Percentiles rank a stretch among this genome's conserved stretches.
These are phyloP conservation scores for Sideroxylon spinosum DNA, from an alignment of 179 eudicot species.

Conservation along the genomic window DNA sequence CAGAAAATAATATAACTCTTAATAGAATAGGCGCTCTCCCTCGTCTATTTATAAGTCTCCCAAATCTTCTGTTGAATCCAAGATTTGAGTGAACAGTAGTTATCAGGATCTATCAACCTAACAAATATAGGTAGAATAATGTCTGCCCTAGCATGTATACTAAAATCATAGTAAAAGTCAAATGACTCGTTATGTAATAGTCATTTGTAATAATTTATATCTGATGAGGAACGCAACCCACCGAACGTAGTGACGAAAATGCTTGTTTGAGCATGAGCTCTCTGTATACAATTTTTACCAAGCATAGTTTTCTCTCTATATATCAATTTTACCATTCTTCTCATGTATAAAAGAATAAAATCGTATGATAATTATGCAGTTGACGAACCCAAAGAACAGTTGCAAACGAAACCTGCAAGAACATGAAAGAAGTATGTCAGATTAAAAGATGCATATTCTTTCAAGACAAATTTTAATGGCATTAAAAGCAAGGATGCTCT, in stretches of 20 bases:
- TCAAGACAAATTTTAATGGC: background rate
- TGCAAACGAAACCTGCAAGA: constrained; percentile 83
- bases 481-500: background rate
- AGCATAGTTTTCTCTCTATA: constrained; percentile 17
- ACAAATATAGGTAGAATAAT: no score
- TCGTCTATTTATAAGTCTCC: no score
- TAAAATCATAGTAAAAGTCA: no score
- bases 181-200: no score
- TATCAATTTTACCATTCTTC: constrained; percentile 19
- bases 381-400: constrained; percentile 49
- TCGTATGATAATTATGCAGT: constrained; percentile 38
- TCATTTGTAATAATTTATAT: background rate
- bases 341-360: constrained; percentile 18
- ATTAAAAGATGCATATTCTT: constrained; percentile 30
- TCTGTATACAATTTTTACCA: constrained; percentile 8
- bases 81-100: background rate
- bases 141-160: no score
- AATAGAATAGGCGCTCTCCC: no score
- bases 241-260: background rate
- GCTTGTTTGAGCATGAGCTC: constrained; percentile 1
- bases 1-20: no score
- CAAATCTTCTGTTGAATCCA: background rate
- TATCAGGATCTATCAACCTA: no score
- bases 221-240: constrained; percentile 7
- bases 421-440: constrained; percentile 70